Percentiles rank a stretch among this genome's conserved stretches.
phyloP scores from a whole-genome alignment of 495 filamentous ascomycete species.

The Astrothelium macrocarpum region DNA sequence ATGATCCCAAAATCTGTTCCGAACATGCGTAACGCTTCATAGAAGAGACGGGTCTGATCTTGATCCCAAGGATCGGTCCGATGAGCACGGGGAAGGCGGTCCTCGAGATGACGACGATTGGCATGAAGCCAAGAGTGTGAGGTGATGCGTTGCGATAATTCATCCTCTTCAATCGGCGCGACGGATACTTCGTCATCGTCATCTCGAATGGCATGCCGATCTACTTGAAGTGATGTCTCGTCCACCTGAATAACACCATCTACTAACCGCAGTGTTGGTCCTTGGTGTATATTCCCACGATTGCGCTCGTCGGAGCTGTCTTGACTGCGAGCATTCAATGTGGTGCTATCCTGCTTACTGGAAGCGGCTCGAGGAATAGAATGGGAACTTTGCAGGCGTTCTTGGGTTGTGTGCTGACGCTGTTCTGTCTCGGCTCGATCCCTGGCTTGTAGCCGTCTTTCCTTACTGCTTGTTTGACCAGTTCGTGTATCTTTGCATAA shows the following conservation, averaged over 20 bases:
- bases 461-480: constrained; percentile 11
- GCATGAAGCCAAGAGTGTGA: constrained; percentile 58
- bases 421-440: background rate
- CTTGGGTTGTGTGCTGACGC: background rate
- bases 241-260: constrained; percentile 81
- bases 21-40: constrained; percentile 72
- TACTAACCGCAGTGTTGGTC: constrained; percentile 58
- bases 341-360: background rate
- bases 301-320: background rate
- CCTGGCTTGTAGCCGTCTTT: constrained; percentile 15
- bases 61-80: constrained; percentile 68
- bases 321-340: background rate
- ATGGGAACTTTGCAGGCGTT: background rate
- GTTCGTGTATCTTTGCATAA: constrained; percentile 3
- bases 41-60: constrained; percentile 73
- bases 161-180: constrained; percentile 70
- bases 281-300: constrained; percentile 13
- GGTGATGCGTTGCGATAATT: constrained; percentile 69
- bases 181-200: constrained; percentile 44
- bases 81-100: constrained; percentile 30
- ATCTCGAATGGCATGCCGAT: constrained; percentile 59
- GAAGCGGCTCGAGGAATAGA: background rate
- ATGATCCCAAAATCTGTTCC: constrained; percentile 92
- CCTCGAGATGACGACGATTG: constrained; percentile 24
- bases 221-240: constrained; percentile 62